Evolutionary conservation across 805 yeast genomes (phyloP).

Genomic region (Yarrowia sp.): DNA sequence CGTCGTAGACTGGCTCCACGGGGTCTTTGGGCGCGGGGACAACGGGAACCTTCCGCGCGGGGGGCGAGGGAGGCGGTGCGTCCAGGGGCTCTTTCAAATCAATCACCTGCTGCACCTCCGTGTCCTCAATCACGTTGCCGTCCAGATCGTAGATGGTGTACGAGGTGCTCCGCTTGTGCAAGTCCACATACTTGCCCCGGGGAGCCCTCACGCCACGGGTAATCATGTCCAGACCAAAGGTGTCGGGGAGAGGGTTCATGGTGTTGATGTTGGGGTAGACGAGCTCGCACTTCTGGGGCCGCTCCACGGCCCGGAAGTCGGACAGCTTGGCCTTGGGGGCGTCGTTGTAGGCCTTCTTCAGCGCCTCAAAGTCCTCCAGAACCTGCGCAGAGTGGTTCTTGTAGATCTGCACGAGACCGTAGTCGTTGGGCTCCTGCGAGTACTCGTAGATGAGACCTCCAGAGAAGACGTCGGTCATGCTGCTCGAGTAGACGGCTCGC

Average conservation of each 20-base stretch:
- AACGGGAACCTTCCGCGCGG: conserved; percentile 8
- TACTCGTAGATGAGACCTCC: conserved; percentile 96
- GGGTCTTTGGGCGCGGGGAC: conserved; percentile 25
- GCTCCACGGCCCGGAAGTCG: conserved; percentile 28
- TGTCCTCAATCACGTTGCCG: conserved; percentile 26
- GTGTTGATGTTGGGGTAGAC: conserved; percentile 39
- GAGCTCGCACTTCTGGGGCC: conserved; percentile 37
- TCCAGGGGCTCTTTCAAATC: conserved; percentile 25
- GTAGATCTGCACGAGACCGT: conserved; percentile 78
- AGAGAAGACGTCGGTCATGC: conserved; percentile 85
- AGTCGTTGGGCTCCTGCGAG: conserved; percentile 75
- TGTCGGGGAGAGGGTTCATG: conserved; percentile 40
- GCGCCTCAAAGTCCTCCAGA: conserved; percentile 64
- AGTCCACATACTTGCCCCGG: conserved; percentile 29
- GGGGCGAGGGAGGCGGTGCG: conserved; percentile 19
- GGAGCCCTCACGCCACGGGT: conserved; percentile 31
- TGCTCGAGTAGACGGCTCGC: conserved; percentile 70
- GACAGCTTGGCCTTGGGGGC: conserved; percentile 59
- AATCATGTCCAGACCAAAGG: conserved; percentile 26
- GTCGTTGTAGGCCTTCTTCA: conserved; percentile 61
- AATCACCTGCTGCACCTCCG: conserved; percentile 9
- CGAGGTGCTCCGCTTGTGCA: conserved; percentile 17
- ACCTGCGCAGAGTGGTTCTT: conserved; percentile 50
- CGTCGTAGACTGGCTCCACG: conserved; percentile 31
- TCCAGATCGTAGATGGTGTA: conserved; percentile 24